Percentiles rank a stretch among this genome's conserved stretches.
phyloP scores from a whole-genome alignment of 495 filamentous ascomycete species.

The Aspergillus coremiiformis region DNA sequence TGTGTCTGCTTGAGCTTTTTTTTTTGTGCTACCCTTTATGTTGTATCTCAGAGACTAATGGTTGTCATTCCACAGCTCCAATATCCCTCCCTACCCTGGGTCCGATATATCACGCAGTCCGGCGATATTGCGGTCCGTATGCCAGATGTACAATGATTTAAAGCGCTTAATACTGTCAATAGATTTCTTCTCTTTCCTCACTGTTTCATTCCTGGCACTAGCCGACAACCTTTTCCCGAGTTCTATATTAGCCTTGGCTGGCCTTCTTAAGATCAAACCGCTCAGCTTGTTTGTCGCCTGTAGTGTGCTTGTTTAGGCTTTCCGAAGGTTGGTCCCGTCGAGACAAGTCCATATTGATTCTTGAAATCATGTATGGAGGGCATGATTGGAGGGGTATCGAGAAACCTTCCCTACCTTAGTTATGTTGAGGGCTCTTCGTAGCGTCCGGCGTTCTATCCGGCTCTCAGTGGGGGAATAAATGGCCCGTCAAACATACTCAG shows the following conservation, averaged over 20 bases:
- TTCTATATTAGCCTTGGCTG: neutral
- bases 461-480: no score
- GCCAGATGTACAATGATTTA: slow-evolving; percentile 70
- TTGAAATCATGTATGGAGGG: no score
- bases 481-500: no score
- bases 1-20: slow-evolving; percentile 18
- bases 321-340: no score
- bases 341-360: no score
- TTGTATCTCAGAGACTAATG: slow-evolving; percentile 1
- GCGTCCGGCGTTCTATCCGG: no score
- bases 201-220: neutral
- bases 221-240: no score
- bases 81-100: slow-evolving; percentile 98
- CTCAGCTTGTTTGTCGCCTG: no score
- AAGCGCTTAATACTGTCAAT: slow-evolving; percentile 16
- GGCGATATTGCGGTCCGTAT: slow-evolving; percentile 91
- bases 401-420: no score
- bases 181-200: slow-evolving; percentile 7
- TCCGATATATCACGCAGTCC: slow-evolving; percentile 95
- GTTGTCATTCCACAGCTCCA: slow-evolving; percentile 57
- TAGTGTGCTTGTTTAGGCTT: no score
- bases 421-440: no score
- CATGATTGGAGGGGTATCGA: no score
- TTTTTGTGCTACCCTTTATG: neutral
- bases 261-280: neutral